Evolutionary conservation across 2,329 filamentous ascomycete species (phyloP).

Genomic region (Botrytis galanthina): DNA sequence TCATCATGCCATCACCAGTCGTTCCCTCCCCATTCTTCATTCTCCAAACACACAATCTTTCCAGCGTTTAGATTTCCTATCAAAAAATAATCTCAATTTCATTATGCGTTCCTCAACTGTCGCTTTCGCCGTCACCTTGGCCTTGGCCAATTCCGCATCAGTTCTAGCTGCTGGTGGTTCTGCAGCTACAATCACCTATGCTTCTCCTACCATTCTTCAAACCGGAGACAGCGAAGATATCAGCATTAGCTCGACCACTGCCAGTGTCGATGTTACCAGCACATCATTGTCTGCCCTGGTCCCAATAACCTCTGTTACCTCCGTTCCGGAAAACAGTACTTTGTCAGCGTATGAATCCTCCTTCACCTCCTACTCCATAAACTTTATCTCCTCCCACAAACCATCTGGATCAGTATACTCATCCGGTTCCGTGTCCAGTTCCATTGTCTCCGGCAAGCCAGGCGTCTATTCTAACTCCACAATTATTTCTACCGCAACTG

Average conservation of each 20-base stretch:
- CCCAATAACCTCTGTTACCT: background rate
- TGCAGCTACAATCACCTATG: background rate
- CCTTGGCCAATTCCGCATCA: conserved; percentile 10
- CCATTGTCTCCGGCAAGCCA: conserved; percentile 10
- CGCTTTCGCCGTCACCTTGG: conserved; percentile 17
- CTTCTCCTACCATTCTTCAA: background rate
- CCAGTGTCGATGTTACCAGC: background rate
- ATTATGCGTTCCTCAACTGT: conserved; percentile 21
- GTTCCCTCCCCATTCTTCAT: background rate
- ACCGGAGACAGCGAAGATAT: background rate
- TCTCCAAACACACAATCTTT: conserved; percentile 10
- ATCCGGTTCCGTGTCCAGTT: background rate
- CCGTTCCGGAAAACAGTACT: background rate
- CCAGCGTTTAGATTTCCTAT: background rate
- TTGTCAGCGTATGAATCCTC: background rate
- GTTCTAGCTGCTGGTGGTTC: conserved; percentile 15
- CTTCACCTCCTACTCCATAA: conserved; percentile 2
- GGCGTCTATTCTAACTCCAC: conserved; percentile 17
- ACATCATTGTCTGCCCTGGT: background rate
- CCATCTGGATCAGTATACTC: background rate
- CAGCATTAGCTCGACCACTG: background rate
- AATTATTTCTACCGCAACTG: conserved; percentile 1
- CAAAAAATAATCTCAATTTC: conserved; percentile 8
- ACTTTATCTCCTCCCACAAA: background rate
- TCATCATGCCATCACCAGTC: conserved; percentile 8